Conservation (phyloP, 768 basidiomycete species). For the Amanita jacksonii region DNA sequence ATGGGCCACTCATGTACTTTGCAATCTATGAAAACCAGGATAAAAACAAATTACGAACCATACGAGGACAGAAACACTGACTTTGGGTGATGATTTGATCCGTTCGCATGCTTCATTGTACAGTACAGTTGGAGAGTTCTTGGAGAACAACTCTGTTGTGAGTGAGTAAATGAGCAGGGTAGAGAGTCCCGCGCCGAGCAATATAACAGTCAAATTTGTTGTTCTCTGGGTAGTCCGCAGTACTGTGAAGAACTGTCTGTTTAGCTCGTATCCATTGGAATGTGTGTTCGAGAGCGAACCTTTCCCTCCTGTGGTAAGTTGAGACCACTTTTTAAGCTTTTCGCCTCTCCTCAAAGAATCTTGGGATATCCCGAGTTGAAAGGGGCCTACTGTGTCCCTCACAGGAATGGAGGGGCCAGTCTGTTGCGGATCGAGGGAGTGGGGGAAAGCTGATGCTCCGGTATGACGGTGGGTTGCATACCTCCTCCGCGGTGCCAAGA, state of each 20-base stretch:
- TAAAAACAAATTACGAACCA: not conserved
- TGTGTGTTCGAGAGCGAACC: conserved; percentile 21
- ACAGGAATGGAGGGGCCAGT: conserved; percentile 23
- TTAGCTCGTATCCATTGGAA: conserved; percentile 5
- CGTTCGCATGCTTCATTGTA: conserved; percentile 54
- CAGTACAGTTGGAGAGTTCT: conserved; percentile 77
- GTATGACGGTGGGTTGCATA: conserved; percentile 42
- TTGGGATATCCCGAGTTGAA: conserved; percentile 61
- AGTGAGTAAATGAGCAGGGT: conserved; percentile 69
- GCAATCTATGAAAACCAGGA: conserved; percentile 39
- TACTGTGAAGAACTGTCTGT: conserved; percentile 21
- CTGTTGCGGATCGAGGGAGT: conserved; percentile 54
- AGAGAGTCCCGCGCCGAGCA: conserved; percentile 76
- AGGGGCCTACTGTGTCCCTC: conserved; percentile 67
- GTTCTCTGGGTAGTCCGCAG: conserved; percentile 40
- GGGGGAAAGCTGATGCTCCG: conserved; percentile 47
- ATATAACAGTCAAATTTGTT: conserved; percentile 43
- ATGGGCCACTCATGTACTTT: conserved; percentile 56
- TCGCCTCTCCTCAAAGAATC: conserved; percentile 42
- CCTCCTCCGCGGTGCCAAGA: conserved; percentile 12
- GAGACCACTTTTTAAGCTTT: conserved; percentile 67
- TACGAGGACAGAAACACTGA: conserved; percentile 22
- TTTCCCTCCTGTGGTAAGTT: conserved; percentile 69
- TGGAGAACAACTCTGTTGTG: conserved; percentile 79
- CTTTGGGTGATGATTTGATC: conserved; percentile 37